Conservation (phyloP, 2,329 filamentous ascomycete species). For the Claviceps capensis region DNA sequence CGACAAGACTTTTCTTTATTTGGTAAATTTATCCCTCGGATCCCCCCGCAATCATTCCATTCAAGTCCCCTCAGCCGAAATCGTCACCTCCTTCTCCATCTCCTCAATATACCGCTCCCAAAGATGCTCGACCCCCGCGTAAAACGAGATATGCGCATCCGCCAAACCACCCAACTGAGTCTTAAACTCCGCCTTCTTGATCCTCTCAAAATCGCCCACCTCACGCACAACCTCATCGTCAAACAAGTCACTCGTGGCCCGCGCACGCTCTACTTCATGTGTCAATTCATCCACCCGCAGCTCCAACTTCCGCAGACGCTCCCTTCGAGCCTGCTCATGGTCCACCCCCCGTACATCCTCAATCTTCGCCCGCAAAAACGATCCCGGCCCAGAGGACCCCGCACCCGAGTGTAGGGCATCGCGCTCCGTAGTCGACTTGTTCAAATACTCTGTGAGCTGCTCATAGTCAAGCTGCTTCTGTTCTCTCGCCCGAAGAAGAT, state of each 20-base stretch:
- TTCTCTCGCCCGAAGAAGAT: conserved; percentile 81
- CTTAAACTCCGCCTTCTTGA: conserved; percentile 89
- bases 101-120: conserved; percentile 88
- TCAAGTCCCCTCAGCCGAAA: conserved; percentile 1
- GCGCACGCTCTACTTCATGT: conserved; percentile 74
- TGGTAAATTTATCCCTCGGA: too few relatives aligned
- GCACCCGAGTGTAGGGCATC: conserved; percentile 61
- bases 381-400: conserved; percentile 43
- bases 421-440: conserved; percentile 76
- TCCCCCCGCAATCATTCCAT: neutral
- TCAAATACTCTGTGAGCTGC: conserved; percentile 87
- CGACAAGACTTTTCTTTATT: too few relatives aligned
- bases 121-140: conserved; percentile 60
- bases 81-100: conserved; percentile 54
- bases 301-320: conserved; percentile 80
- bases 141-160: conserved; percentile 78
- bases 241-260: conserved; percentile 79
- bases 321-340: conserved; percentile 79
- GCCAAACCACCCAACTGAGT: conserved; percentile 72
- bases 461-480: conserved; percentile 98
- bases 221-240: conserved; percentile 94
- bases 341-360: conserved; percentile 95
- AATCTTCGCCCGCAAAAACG: conserved; percentile 86
- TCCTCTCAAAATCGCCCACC: conserved; percentile 86
- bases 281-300: conserved; percentile 86